Conservation (phyloP, 2,329 filamentous ascomycete genomes). For the Albophoma yamanashiensis region DNA sequence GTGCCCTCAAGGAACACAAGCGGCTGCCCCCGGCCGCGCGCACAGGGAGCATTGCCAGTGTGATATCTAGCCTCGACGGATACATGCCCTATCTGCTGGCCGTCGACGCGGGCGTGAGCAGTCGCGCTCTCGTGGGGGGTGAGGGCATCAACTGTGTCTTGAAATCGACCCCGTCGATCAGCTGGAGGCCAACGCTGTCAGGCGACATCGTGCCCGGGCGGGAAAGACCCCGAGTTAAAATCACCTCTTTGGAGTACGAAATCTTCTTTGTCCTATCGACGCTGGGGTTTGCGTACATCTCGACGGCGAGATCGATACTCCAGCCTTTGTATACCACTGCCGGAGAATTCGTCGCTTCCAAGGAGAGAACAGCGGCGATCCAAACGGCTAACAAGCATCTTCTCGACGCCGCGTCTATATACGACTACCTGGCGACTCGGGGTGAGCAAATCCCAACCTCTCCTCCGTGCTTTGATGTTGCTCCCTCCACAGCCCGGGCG, state of each 20-base stretch:
- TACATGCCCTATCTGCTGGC: constrained; percentile 81
- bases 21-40: constrained; percentile 65
- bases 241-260: constrained; percentile 72
- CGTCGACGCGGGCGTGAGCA: constrained; percentile 61
- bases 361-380: constrained; percentile 61
- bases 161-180: constrained; percentile 49
- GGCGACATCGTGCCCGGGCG: constrained; percentile 52
- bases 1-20: constrained; percentile 82
- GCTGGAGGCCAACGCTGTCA: constrained; percentile 78
- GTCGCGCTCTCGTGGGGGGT: constrained; percentile 26
- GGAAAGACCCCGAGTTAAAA: constrained; percentile 54
- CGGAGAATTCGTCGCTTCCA: constrained; percentile 45
- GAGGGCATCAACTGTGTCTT: constrained; percentile 61
- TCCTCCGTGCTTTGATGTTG: constrained; percentile 41
- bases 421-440: constrained; percentile 56
- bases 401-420: constrained; percentile 67
- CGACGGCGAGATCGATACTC: constrained; percentile 62
- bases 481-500: constrained; percentile 40
- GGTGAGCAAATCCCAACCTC: constrained; percentile 30
- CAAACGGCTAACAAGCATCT: constrained; percentile 66
- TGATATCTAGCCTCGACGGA: constrained; percentile 58
- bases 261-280: constrained; percentile 69
- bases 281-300: constrained; percentile 61
- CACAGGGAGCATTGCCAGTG: constrained; percentile 55
- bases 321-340: constrained; percentile 61